Conservation (phyloP, 2,329 filamentous ascomycete species). For the Pseudogymnoascus sp. region DNA sequence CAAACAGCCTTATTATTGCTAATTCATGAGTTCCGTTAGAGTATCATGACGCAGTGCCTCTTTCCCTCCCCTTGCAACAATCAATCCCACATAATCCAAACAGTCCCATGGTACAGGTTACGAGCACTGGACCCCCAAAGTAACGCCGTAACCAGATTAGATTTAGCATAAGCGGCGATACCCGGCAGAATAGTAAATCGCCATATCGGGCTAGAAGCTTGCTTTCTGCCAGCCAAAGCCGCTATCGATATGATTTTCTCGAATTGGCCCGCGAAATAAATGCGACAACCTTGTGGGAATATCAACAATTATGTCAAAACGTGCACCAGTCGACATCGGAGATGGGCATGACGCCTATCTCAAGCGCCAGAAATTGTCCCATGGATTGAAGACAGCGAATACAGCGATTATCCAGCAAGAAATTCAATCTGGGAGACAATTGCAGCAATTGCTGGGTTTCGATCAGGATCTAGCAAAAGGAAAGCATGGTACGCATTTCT, state of each 20-base stretch:
- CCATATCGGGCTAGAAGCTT: constrained; percentile 5
- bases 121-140: neutral
- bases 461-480: constrained; percentile 60
- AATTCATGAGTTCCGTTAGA: neutral
- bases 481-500: constrained; percentile 48
- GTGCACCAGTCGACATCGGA: constrained; percentile 21
- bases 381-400: constrained; percentile 40
- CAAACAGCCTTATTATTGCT: neutral
- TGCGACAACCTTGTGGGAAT: constrained; percentile 3
- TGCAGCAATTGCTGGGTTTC: constrained; percentile 61
- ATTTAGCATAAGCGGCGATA: constrained; percentile 1
- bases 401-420: constrained; percentile 44
- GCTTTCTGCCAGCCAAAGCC: constrained; percentile 1
- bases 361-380: constrained; percentile 31
- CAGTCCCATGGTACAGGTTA: neutral
- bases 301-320: constrained; percentile 24
- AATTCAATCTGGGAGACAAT: constrained; percentile 55
- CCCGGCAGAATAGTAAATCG: neutral
- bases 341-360: constrained; percentile 27
- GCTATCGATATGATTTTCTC: constrained; percentile 5
- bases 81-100: neutral
- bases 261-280: neutral
- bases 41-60: neutral
- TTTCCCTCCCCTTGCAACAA: neutral
- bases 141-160: neutral